Conservation (phyloP, 371 early-diverging fungal species). For the Paraphysoderma sedebokerense region DNA sequence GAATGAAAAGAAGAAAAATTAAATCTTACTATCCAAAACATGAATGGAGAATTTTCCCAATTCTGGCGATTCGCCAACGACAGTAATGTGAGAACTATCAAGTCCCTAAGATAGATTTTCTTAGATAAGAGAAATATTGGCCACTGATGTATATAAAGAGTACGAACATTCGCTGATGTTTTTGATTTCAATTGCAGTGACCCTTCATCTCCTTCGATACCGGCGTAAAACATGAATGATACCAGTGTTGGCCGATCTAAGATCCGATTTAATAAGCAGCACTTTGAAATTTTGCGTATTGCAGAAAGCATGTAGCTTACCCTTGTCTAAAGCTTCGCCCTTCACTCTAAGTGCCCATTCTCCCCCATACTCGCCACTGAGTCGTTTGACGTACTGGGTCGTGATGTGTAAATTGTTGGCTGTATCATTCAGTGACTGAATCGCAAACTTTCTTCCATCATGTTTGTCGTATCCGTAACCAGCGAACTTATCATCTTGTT, state of each 20-base stretch:
- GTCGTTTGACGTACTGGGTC: constrained; percentile 64
- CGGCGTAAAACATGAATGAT: neutral
- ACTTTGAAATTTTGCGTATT: no score
- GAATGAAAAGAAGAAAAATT: no score
- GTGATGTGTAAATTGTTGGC: constrained; percentile 46
- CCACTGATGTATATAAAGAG: no score
- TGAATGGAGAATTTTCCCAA: constrained; percentile 43
- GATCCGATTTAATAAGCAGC: no score
- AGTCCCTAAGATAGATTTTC: no score
- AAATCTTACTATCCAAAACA: constrained; percentile 28
- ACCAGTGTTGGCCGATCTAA: constrained; percentile 3
- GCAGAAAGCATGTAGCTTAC: no score
- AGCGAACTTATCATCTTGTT: constrained; percentile 54
- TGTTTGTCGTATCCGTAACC: constrained; percentile 79
- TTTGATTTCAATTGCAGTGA: neutral
- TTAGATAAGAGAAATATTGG: no score
- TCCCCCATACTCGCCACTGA: constrained; percentile 31
- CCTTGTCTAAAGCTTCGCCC: constrained; percentile 26
- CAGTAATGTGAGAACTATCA: no score
- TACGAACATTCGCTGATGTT: neutral
- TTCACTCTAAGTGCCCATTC: constrained; percentile 73
- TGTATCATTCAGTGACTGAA: constrained; percentile 55
- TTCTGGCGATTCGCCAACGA: constrained; percentile 39
- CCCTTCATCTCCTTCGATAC: neutral
- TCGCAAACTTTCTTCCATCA: constrained; percentile 64